Evolutionary conservation across 257 asterid species (phyloP).

Genomic region (Eucommia ulmoides): DNA sequence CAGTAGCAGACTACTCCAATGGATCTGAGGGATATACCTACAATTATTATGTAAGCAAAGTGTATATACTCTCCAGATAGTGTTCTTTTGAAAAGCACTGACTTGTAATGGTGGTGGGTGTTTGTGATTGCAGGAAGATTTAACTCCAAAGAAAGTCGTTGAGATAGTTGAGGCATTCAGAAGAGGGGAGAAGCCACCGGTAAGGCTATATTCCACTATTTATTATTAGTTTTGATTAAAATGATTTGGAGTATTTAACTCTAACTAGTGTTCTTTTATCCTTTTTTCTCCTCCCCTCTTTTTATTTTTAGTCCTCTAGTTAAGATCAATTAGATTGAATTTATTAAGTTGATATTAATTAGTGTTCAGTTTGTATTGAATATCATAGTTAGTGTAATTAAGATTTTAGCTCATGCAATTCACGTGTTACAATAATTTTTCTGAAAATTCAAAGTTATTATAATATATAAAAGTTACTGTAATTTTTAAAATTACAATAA

Average conservation of each 20-base stretch:
- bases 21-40: conserved; percentile 92
- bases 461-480: too few relatives aligned
- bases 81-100: too few relatives aligned
- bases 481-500: too few relatives aligned
- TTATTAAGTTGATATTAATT: too few relatives aligned
- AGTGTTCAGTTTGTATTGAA: too few relatives aligned
- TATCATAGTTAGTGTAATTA: neutral
- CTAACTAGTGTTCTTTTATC: neutral
- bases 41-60: conserved; percentile 80
- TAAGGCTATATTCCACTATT: conserved; percentile 20
- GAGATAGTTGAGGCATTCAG: conserved; percentile 88
- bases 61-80: neutral
- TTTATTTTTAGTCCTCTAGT: too few relatives aligned
- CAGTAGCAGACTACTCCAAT: conserved; percentile 91
- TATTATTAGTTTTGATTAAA: neutral
- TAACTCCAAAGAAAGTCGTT: conserved; percentile 71
- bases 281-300: too few relatives aligned
- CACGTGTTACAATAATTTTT: too few relatives aligned
- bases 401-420: neutral
- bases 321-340: too few relatives aligned
- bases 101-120: too few relatives aligned
- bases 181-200: conserved; percentile 93
- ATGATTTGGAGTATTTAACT: neutral
- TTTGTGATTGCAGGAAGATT: conserved; percentile 59
- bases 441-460: too few relatives aligned